phyloP scores from a whole-genome alignment of 2,329 filamentous ascomycete genomes.

The Davidsoniella neocaledoniae region DNA sequence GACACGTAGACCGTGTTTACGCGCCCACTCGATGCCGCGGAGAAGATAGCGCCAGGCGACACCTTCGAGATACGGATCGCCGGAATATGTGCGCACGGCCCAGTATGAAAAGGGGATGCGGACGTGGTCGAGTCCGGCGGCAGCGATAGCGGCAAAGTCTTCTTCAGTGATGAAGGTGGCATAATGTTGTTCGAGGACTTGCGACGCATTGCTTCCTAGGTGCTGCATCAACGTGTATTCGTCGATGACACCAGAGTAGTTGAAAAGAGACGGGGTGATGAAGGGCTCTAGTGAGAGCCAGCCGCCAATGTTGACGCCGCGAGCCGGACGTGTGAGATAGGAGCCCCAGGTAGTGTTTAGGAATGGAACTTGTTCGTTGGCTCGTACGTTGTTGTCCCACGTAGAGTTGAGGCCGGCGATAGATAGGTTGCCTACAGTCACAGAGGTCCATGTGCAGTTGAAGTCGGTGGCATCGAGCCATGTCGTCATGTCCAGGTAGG shows the following conservation, averaged over 20 bases:
- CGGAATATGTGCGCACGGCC: constrained; percentile 34
- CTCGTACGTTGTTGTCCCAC: constrained; percentile 48
- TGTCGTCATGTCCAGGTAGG: constrained; percentile 50
- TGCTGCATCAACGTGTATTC: constrained; percentile 34
- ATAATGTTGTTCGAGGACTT: constrained; percentile 31
- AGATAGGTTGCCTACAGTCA: constrained; percentile 48
- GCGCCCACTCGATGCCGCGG: constrained; percentile 38
- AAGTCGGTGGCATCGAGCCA: constrained; percentile 60
- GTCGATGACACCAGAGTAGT: constrained; percentile 29
- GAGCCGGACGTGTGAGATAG: constrained; percentile 48
- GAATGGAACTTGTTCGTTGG: constrained; percentile 48
- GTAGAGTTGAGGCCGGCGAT: constrained; percentile 53
- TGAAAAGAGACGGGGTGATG: constrained; percentile 58
- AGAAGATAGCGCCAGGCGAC: constrained; percentile 29
- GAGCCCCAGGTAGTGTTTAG: constrained; percentile 42
- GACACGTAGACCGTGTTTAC: constrained; percentile 34
- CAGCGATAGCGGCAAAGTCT: constrained; percentile 39
- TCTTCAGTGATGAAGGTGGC: constrained; percentile 29
- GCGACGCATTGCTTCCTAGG: constrained; percentile 28
- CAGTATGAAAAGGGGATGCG: constrained; percentile 43
- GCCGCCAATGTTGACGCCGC: constrained; percentile 56
- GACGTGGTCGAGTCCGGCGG: constrained; percentile 40
- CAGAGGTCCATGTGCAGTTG: constrained; percentile 56
- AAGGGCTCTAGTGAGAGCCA: constrained; percentile 62
- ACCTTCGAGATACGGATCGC: constrained; percentile 29